Conservation (phyloP, 495 filamentous ascomycete genomes). For the Trichoderma orchidacearum region DNA sequence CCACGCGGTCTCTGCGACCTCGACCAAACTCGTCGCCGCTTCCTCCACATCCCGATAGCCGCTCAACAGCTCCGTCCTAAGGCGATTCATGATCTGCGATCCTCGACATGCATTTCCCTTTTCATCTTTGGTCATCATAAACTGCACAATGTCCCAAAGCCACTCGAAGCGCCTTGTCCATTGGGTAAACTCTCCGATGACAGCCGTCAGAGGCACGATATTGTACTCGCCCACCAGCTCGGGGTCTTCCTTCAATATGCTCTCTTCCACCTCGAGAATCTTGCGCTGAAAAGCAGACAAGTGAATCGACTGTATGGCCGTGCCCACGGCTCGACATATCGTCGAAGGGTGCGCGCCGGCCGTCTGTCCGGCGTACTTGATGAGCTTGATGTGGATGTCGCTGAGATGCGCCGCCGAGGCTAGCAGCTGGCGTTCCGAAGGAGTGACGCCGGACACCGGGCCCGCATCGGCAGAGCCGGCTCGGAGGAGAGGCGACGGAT, state of each 20-base stretch:
- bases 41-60: constrained; percentile 77
- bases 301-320: constrained; percentile 57
- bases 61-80: constrained; percentile 65
- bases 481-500: constrained; percentile 74
- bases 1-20: constrained; percentile 78
- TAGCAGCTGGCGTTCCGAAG: constrained; percentile 72
- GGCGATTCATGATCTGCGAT: constrained; percentile 58
- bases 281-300: constrained; percentile 68
- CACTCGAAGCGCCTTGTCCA: constrained; percentile 80
- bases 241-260: constrained; percentile 56
- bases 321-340: constrained; percentile 80
- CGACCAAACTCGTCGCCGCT: constrained; percentile 53
- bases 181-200: constrained; percentile 69
- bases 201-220: constrained; percentile 76
- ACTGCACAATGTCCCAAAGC: constrained; percentile 58
- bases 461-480: constrained; percentile 21
- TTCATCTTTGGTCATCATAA: constrained; percentile 35
- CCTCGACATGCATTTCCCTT: constrained; percentile 32
- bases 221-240: constrained; percentile 75
- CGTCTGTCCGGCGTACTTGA: constrained; percentile 46
- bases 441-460: constrained; percentile 40
- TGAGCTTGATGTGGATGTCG: constrained; percentile 57
- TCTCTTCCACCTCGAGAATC: constrained; percentile 70
- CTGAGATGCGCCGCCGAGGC: constrained; percentile 60
- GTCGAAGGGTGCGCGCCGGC: constrained; percentile 57